Evolutionary conservation across 768 basidiomycete genomes (phyloP).

Genomic region (Trametes meyenii): DNA sequence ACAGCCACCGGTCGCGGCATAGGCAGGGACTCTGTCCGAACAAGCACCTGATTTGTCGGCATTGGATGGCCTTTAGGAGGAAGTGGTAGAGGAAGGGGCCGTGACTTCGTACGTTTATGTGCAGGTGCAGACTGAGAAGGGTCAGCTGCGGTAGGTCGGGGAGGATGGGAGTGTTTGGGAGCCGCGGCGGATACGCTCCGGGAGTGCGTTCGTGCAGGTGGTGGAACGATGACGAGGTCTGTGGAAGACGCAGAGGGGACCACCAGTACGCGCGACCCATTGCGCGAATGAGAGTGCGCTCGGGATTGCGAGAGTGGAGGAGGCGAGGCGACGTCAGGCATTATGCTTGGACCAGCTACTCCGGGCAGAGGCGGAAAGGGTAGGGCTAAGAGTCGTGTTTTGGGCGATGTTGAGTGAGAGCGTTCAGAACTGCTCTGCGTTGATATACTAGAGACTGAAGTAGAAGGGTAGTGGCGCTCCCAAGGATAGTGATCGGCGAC

Average conservation of each 20-base stretch:
- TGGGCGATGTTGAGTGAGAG: slow-evolving; percentile 13
- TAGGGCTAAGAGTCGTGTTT: not conserved
- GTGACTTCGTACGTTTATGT: slow-evolving; percentile 2
- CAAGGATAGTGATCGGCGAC: slow-evolving; percentile 3
- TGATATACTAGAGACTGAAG: not conserved
- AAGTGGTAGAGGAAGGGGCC: slow-evolving; percentile 1
- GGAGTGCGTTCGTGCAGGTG: slow-evolving; percentile 6
- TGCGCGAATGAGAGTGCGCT: slow-evolving; percentile 11
- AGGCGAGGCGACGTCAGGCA: not conserved
- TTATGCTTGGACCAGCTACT: not conserved
- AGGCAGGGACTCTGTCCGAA: slow-evolving; percentile 5
- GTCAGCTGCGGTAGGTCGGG: not conserved
- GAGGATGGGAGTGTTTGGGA: not conserved
- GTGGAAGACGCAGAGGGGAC: slow-evolving; percentile 13
- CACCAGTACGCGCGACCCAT: slow-evolving; percentile 8
- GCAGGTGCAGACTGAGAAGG: not conserved
- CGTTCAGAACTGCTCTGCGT: not conserved
- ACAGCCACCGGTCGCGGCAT: not conserved
- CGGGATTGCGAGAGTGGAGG: slow-evolving; percentile 1
- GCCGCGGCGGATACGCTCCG: slow-evolving; percentile 4
- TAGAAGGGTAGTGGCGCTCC: slow-evolving; percentile 12
- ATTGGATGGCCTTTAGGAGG: not conserved
- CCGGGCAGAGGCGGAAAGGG: not conserved
- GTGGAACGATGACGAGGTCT: slow-evolving; percentile 15
- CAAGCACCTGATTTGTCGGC: not conserved